Evolutionary conservation across 169 alveolate species (phyloP).

Genomic region (Cryptosporidium sp.): DNA sequence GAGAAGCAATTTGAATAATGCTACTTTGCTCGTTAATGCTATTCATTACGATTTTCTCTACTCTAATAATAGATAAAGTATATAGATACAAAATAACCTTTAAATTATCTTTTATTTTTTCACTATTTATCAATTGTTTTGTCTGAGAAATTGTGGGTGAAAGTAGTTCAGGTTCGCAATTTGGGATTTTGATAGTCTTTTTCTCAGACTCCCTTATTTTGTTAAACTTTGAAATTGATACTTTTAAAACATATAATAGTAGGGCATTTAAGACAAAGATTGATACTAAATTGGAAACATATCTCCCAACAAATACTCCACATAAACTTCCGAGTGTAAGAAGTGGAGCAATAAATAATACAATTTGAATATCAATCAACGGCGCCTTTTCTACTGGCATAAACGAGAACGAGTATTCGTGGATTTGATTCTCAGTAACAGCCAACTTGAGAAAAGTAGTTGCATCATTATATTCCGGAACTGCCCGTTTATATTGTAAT

Average conservation of each 20-base stretch:
- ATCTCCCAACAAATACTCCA: constrained; percentile 33
- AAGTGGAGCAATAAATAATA: constrained; percentile 58
- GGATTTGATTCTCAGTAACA: not conserved
- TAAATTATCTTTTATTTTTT: constrained; percentile 20
- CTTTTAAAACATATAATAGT: constrained; percentile 32
- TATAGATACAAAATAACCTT: constrained; percentile 34
- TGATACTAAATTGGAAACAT: constrained; percentile 16
- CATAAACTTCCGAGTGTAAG: constrained; percentile 60
- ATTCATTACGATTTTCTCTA: not conserved
- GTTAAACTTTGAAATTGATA: constrained; percentile 22
- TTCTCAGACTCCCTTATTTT: constrained; percentile 20
- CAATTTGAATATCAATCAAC: constrained; percentile 50
- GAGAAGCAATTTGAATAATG: not conserved
- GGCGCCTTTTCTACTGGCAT: constrained; percentile 1
- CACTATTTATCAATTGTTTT: not conserved
- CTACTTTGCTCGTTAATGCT: not conserved
- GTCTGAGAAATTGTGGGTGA: not conserved
- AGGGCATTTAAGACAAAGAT: constrained; percentile 4
- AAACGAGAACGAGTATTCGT: not conserved
- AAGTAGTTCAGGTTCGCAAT: not conserved
- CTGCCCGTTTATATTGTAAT: constrained; percentile 6
- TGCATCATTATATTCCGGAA: constrained; percentile 54
- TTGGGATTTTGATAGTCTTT: not conserved
- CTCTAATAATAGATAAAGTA: constrained; percentile 10
- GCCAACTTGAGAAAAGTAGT: not conserved